Base-by-base conservation (phyloP, 2,329 filamentous ascomycete species). In the Penicillium polonicum region DNA sequence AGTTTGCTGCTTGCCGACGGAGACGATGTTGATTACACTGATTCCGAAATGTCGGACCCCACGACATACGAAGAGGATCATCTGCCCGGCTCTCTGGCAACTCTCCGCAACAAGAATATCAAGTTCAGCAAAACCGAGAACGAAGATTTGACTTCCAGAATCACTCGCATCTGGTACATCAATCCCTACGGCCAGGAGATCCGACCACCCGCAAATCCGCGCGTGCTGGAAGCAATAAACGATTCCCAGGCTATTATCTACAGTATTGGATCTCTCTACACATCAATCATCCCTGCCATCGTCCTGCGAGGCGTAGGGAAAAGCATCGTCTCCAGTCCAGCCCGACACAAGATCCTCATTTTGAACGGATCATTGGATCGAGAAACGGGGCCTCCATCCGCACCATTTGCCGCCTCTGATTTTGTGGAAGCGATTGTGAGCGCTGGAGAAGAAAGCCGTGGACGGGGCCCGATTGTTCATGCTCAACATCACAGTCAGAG, bases 131-230 rank as follows among this genome's bases (percentile, higher is more conserved):
- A 97, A 76, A 80, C 68, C 2, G 85, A 90, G 60, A 90, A 93
- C 54, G 88, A 92, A 65, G 90, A 94, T 54, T 80, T 97, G 1
- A 84, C 90, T 0, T 83, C 88, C 0, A 83, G 90, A 29, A 96
- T 97, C 65, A 81, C 87, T 54, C 80, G 92, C 2, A 82, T 97
- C 33, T 97, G 92, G 91, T 97, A 97, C 78, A 97, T 97, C 78
- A 97, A 97, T 70, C 93, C 93, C 0, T 97, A 97, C 73, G 93
- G 93, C n/a, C 91, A 97, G 71, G 92, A 97, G 74, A 97, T 97
- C 65, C 85, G 88, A 19, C 90, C 92, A 0, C 83, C 87, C 0
- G 89, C 91, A 2, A 97, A 96, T 68, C 87, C 91, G 0, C 87
- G 91, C 50, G 91, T 93, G 0, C 67, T 96, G 0, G 82, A 85